Evolutionary conservation across 805 yeast genomes (phyloP), one percentile per base, ranked within the genome.

Genomic region (Candida pseudoglaebosa): DNA sequence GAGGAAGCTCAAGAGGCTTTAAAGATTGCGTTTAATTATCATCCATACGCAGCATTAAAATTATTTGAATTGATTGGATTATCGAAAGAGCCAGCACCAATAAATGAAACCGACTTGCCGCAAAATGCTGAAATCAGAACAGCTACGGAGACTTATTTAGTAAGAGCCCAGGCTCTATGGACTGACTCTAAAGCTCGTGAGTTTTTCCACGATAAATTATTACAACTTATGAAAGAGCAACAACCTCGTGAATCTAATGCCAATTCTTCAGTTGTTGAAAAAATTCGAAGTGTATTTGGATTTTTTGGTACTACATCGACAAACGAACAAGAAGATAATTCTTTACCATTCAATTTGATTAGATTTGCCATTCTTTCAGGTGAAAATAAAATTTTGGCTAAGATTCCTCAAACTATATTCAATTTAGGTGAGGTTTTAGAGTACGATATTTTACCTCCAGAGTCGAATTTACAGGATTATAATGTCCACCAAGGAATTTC

Each of bases 371-470:
- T 84, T 22, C 58, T 84, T 30, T 80, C 89, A 0, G 85, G 84
- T 13, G 93, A 84, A 55, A 78, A 77, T 17, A 72, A 77, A 30
- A 71, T 82, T 1, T 78, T 84, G 84, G 85, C 86, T 1, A 74
- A 76, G 46, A 67, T 84, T 17, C 95, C 95, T 1, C 51, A 68
- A 18, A 48, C 59, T 2, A 68, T 82, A 17, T 84, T 88, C 84
- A 71, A 73, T 2, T 54, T 73, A 18, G 70, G 80, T 39, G 82
- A 82, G 39, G 70, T 80, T 12, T 78, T 66, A 51, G 95, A 84
- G 47, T 84, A 74, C 52, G 95, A 84, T 56, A 73, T 82, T 2
- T 55, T 84, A 16, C 90, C 95, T 2, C 93, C 95, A 1, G 48
- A 49, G 30, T 61, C 59, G 37, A 26, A 42, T 1, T 38, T 49